phyloP scores from a whole-genome alignment of 1,284 basidiomycete genomes.

The Mycosarcoma mackinlayi region DNA sequence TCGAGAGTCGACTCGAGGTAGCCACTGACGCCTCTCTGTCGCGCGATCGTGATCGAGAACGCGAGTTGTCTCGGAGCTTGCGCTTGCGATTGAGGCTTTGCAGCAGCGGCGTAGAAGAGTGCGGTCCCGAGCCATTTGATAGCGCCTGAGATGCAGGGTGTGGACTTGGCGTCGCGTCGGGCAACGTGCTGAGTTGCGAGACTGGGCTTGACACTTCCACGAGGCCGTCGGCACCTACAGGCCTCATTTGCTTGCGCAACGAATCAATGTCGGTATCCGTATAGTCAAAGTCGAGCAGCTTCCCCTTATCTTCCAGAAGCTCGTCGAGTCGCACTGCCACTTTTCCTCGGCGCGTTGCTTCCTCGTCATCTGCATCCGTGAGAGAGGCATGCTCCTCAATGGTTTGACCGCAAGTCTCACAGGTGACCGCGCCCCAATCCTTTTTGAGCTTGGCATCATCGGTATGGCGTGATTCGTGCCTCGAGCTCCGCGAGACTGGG shows the following conservation, averaged over 20 bases:
- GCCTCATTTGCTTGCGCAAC: slow-evolving; percentile 72
- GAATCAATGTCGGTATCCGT: slow-evolving; percentile 77
- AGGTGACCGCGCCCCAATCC: slow-evolving; percentile 27
- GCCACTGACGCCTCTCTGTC: slow-evolving; percentile 51
- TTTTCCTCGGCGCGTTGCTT: slow-evolving; percentile 74
- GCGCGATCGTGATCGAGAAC: slow-evolving; percentile 33
- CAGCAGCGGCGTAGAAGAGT: slow-evolving; percentile 39
- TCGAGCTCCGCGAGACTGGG: slow-evolving; percentile 20
- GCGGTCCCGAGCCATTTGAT: slow-evolving; percentile 30
- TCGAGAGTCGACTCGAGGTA: slow-evolving; percentile 51
- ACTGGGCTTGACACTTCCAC: slow-evolving; percentile 40
- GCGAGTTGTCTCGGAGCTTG: slow-evolving; percentile 39
- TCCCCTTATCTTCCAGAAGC: slow-evolving; percentile 80
- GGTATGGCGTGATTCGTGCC: slow-evolving; percentile 19
- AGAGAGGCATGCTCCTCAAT: slow-evolving; percentile 77
- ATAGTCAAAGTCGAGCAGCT: slow-evolving; percentile 82
- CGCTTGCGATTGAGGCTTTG: slow-evolving; percentile 46
- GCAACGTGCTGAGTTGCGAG: slow-evolving; percentile 44
- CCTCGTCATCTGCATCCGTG: slow-evolving; percentile 63
- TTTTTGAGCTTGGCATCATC: slow-evolving; percentile 31
- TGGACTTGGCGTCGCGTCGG: slow-evolving; percentile 47
- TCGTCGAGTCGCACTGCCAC: slow-evolving; percentile 86
- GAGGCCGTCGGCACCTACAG: slow-evolving; percentile 42
- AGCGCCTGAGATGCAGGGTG: slow-evolving; percentile 31
- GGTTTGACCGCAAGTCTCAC: slow-evolving; percentile 76